phyloP scores from a whole-genome alignment of 345 rosid genomes.

The Salix arbutifolia region DNA sequence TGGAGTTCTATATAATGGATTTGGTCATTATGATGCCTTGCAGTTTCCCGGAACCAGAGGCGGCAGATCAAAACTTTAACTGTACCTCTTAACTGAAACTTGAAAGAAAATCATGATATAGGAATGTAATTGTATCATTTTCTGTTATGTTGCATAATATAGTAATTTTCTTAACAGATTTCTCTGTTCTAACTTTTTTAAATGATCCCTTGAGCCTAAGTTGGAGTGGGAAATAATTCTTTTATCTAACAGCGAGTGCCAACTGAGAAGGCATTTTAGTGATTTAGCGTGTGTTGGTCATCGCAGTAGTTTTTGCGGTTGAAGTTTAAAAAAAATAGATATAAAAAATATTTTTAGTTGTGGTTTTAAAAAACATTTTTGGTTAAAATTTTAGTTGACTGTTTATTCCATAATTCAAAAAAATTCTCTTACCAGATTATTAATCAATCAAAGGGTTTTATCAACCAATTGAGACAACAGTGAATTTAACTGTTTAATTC shows the following conservation, averaged over 20 bases:
- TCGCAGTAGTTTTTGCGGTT: too few relatives aligned
- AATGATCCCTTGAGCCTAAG: neutral
- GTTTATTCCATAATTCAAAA: too few relatives aligned
- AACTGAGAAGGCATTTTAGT: too few relatives aligned
- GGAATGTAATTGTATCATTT: neutral
- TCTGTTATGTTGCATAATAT: neutral
- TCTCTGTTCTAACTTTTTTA: neutral
- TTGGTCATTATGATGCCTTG: constrained; percentile 83
- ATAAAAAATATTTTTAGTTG: too few relatives aligned
- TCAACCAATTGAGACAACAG: too few relatives aligned
- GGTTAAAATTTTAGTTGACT: too few relatives aligned
- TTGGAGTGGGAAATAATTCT: neutral
- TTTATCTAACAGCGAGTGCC: neutral
- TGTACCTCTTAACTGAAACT: neutral
- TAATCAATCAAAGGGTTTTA: too few relatives aligned
- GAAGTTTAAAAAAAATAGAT: too few relatives aligned
- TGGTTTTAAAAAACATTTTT: too few relatives aligned
- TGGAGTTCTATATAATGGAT: constrained; percentile 78
- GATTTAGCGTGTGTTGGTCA: too few relatives aligned
- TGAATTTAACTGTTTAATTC: too few relatives aligned
- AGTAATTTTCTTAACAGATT: neutral
- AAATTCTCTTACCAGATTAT: too few relatives aligned
- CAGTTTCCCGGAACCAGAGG: constrained; percentile 41
- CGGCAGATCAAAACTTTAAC: constrained; percentile 43
- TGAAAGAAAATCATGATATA: neutral